Evolutionary conservation across 805 yeast species (phyloP).

Genomic region (Kuraishia cidri): DNA sequence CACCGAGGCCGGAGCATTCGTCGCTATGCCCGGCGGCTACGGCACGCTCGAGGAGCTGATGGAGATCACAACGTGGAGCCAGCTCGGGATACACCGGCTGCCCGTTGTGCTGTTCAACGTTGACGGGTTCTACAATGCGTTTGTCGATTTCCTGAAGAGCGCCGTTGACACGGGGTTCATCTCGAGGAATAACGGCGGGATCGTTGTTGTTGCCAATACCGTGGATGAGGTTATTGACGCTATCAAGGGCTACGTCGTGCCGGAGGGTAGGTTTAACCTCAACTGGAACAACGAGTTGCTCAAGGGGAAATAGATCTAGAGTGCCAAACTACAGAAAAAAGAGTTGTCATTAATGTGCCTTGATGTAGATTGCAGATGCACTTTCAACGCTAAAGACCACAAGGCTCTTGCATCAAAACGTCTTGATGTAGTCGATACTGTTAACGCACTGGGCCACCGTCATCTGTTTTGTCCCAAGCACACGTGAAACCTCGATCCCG

Average conservation of each 20-base stretch:
- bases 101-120: slow-evolving; percentile 75
- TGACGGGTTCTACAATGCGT: slow-evolving; percentile 71
- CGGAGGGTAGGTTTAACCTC: slow-evolving; percentile 68
- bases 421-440: slow-evolving; percentile 51
- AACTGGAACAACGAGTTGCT: slow-evolving; percentile 45
- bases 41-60: slow-evolving; percentile 86
- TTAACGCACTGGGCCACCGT: slow-evolving; percentile 76
- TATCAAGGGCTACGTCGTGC: slow-evolving; percentile 51
- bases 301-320: not conserved
- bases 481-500: slow-evolving; percentile 47
- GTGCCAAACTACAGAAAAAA: no score
- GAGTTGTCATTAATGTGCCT: no score
- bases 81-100: slow-evolving; percentile 75
- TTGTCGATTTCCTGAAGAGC: slow-evolving; percentile 50
- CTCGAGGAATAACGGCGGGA: slow-evolving; percentile 53
- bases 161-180: slow-evolving; percentile 63
- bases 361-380: not conserved
- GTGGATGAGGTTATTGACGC: slow-evolving; percentile 59
- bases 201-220: slow-evolving; percentile 59
- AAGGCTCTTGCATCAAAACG: slow-evolving; percentile 8
- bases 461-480: slow-evolving; percentile 53
- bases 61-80: slow-evolving; percentile 90
- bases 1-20: slow-evolving; percentile 74
- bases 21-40: slow-evolving; percentile 89
- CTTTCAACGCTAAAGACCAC: no score